Base-by-base conservation (phyloP, 208 protist genomes). In the Acanthamoeba rhysodes region DNA sequence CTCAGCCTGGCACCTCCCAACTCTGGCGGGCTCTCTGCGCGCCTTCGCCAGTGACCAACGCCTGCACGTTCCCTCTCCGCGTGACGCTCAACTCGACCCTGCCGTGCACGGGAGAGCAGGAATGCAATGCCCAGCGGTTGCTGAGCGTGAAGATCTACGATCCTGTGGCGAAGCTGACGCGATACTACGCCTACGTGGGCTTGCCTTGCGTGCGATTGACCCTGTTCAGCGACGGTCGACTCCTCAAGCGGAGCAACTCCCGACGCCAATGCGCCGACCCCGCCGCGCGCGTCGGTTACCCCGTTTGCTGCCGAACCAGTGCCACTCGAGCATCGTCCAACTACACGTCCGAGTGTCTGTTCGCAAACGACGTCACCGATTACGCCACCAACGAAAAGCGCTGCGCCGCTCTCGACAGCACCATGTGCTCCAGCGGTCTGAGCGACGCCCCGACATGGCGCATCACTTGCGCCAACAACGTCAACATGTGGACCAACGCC, bases 301-400 rank as follows among this genome's bases (percentile, higher is more conserved):
- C 57, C 18, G 68, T 37, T 45, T 95, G 94, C 94, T 95, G 94
- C 94, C 5, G 27, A n/a, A 18, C 18, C 45, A 24, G 48, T 55
- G 37, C 14, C 37, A 66, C 57, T 34, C 37, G 45, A 55, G 66
- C 18, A 14, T 53, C 48, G 53, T 95, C 78, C 70, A 64, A 32
- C 53, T 95, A 84, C 82, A 72, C 80, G n/a, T 80, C 32, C 48
- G 94, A 95, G 84, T n/a, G 32, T 53, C n/a, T 85, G 20, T 84
- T 84, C 41, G 41, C 74, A 24, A 84, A 53, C 66, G 66, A 72
- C 66, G n/a, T 55, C 74, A 84, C 74, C 41, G 20, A 85, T 41
- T 95, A 55, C 48, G 94, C 72, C 64, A 70, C 84, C 24, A 80
- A 80, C 62, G 59, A 80, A 29, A 10, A 7, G 29, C 94, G 82